Conservation (phyloP, 2,329 filamentous ascomycete species). For the Cytospora paraplurivora region DNA sequence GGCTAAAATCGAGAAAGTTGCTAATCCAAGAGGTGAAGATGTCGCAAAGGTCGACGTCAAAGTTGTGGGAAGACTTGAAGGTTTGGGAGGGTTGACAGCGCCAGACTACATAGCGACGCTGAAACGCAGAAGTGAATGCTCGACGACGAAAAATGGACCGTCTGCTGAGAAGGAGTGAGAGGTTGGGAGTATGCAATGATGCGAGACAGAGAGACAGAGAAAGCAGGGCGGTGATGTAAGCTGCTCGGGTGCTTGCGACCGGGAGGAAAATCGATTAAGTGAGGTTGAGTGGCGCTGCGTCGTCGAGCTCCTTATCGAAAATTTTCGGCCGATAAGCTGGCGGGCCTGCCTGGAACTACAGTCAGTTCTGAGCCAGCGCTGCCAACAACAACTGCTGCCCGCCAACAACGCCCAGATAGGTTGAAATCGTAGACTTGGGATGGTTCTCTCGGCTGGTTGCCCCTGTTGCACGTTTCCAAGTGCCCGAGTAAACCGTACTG, state of each 20-base stretch:
- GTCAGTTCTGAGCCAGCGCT: neutral
- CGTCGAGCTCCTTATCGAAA: conserved; percentile 27
- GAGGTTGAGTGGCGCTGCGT: conserved; percentile 20
- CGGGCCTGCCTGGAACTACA: neutral
- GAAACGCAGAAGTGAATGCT: neutral
- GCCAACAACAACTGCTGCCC: neutral
- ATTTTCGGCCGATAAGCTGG: conserved; percentile 28
- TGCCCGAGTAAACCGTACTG: neutral
- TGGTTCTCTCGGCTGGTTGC: neutral
- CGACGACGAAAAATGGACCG: neutral
- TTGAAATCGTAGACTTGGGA: neutral
- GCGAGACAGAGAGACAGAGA: neutral
- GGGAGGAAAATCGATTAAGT: neutral
- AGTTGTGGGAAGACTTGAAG: no score
- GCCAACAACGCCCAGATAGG: neutral
- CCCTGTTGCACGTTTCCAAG: neutral
- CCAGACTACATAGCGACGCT: neutral
- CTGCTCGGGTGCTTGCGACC: neutral
- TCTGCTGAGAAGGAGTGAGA: neutral
- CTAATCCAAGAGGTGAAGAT: no score
- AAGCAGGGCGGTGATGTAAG: neutral
- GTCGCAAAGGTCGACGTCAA: no score
- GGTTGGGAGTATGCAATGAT: neutral
- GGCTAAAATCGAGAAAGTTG: no score
- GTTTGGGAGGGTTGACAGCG: no score